phyloP scores from a whole-genome alignment of 2,329 filamentous ascomycete genomes.

The Venturia nashicola region DNA sequence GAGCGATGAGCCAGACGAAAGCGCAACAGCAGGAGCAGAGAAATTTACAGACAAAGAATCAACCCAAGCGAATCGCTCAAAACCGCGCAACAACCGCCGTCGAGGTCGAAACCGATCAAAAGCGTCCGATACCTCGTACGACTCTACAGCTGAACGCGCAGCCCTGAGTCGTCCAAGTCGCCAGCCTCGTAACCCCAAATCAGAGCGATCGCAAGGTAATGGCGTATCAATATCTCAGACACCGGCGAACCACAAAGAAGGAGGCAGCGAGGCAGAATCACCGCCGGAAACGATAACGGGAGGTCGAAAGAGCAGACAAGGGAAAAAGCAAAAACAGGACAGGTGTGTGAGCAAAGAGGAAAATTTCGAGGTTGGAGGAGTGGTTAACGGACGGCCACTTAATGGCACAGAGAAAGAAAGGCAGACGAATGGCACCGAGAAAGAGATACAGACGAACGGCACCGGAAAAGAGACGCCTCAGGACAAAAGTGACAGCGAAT shows the following conservation, averaged over 20 bases:
- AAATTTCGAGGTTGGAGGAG: conserved; percentile 26
- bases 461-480: background rate
- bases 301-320: conserved; percentile 42
- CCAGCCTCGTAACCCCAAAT: conserved; percentile 16
- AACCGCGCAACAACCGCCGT: conserved; percentile 20
- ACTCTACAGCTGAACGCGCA: conserved; percentile 25
- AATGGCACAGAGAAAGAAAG: conserved; percentile 43
- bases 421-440: background rate
- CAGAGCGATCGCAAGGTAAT: conserved; percentile 14
- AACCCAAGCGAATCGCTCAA: conserved; percentile 10
- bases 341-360: background rate
- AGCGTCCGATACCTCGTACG: conserved; percentile 20
- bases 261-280: conserved; percentile 35
- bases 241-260: conserved; percentile 29
- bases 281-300: conserved; percentile 36
- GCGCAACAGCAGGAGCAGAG: conserved; percentile 18
- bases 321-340: conserved; percentile 29
- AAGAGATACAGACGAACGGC: background rate
- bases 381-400: conserved; percentile 70
- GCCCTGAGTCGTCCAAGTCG: conserved; percentile 15
- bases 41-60: conserved; percentile 11
- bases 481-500: conserved; percentile 1
- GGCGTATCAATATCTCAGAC: background rate
- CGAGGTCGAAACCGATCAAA: conserved; percentile 32
- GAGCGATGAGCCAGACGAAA: conserved; percentile 26